Evolutionary conservation across 805 yeast species (phyloP), one percentile per base, ranked within the genome.

Genomic region (Sugiyamaella boreocaroliniensis): DNA sequence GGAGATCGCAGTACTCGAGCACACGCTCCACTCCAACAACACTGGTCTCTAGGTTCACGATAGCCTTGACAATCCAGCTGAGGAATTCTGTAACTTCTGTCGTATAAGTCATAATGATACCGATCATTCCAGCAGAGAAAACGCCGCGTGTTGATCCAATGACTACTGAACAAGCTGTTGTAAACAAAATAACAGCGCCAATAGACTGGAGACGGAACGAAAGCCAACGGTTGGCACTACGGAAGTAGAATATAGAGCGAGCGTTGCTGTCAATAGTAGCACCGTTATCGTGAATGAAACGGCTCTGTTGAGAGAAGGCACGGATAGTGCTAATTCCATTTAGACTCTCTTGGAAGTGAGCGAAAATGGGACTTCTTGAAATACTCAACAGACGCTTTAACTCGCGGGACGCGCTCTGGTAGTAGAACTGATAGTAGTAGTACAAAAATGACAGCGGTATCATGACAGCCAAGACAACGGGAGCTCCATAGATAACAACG

Each of bases 1-100:
- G 57, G 52, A 69, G 56, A 34, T 68, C 66, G 22, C 67, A 68
- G 52, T 69, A 63, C 51, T 61, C 61, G 41, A 69, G 58, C 12
- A 58, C 58, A 15, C 46, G 81, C 70, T 90, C 97, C 40, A 89
- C 93, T 9, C 93, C 83, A 34, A 90, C 97, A 69, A 89, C 87
- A 67, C 86, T 87, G 4, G 96, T 86, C 68, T 90, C 98, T 46
- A 89, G 89, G 62, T 88, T 96, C 49, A 89, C 97, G 5, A 95
- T 82, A 89, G 86, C 85, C 73, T 95, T 77, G 40, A 90, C 95
- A 67, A 89, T 86, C 89, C 93, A 87, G 65, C 86, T 86, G 70
- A 89, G 78, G 4, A 92, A 77, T 66, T 87, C 89, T 0, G 97
- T 90, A 45, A 89, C 78, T 65, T 88, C 93, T 56, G 86, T 72